A percentile compares a stretch with the other conserved stretches of the same genome.
Evolutionary conservation across 108 stramenopile species (phyloP).

Genomic region (Bacterosira constricta): DNA sequence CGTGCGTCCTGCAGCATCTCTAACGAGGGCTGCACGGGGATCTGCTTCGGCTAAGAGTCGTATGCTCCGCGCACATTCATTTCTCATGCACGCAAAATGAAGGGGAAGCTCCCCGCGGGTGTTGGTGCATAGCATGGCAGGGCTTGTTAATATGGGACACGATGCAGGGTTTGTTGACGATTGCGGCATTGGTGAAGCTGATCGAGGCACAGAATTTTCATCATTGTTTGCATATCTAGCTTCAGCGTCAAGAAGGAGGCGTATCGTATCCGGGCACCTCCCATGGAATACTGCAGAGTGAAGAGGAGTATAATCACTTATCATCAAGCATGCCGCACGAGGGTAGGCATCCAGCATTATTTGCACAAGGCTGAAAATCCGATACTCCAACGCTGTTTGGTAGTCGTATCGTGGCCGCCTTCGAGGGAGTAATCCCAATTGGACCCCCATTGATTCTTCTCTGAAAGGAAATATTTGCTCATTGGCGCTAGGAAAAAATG

Average conservation of each 20-base stretch:
- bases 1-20: slow-evolving; percentile 73
- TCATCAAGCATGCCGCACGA: slow-evolving; percentile 71
- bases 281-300: slow-evolving; percentile 86
- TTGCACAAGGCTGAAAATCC: slow-evolving; percentile 67
- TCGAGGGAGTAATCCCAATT: slow-evolving; percentile 24
- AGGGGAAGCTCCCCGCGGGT: slow-evolving; percentile 76
- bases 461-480: slow-evolving; percentile 9
- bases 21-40: slow-evolving; percentile 59
- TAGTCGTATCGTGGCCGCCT: slow-evolving; percentile 35
- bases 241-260: slow-evolving; percentile 63
- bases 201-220: slow-evolving; percentile 17
- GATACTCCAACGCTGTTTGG: slow-evolving; percentile 52
- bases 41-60: slow-evolving; percentile 61
- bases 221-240: slow-evolving; percentile 8
- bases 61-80: slow-evolving; percentile 68
- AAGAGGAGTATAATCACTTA: slow-evolving; percentile 74
- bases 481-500: slow-evolving; percentile 38
- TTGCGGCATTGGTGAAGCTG: not conserved
- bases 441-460: slow-evolving; percentile 17
- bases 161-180: slow-evolving; percentile 2
- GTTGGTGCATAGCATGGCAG: slow-evolving; percentile 60
- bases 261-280: slow-evolving; percentile 69
- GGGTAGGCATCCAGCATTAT: slow-evolving; percentile 77
- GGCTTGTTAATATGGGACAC: slow-evolving; percentile 25
- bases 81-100: slow-evolving; percentile 82